phyloP scores from a whole-genome alignment of 2,329 filamentous ascomycete genomes.

The Stachybotrys chartarum region DNA sequence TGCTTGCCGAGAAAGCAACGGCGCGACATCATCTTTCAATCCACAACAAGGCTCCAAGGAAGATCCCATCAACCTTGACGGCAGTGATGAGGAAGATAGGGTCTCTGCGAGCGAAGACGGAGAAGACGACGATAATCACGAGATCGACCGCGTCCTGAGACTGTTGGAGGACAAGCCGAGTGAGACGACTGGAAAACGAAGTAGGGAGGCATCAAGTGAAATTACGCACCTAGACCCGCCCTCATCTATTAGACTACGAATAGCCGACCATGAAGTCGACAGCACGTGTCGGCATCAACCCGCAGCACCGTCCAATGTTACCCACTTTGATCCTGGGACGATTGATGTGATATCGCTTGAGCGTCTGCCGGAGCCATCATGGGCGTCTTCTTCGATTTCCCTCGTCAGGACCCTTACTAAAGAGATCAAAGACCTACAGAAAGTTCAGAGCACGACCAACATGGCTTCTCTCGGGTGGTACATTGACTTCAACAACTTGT shows the following conservation, averaged over 20 bases:
- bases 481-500: conserved; percentile 58
- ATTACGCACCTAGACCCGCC: background rate
- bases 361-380: conserved; percentile 40
- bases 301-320: conserved; percentile 7
- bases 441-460: conserved; percentile 53
- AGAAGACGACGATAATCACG: background rate
- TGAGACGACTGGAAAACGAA: conserved; percentile 1
- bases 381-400: conserved; percentile 21
- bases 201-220: background rate
- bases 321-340: conserved; percentile 56
- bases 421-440: conserved; percentile 58
- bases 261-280: background rate
- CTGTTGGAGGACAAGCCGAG: background rate
- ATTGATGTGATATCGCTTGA: conserved; percentile 57
- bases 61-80: too few relatives aligned
- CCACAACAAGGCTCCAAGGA: too few relatives aligned
- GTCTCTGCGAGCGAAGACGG: background rate
- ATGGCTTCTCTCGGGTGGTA: conserved; percentile 74
- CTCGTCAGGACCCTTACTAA: conserved; percentile 10
- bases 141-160: too few relatives aligned
- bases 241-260: conserved; percentile 7
- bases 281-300: too few relatives aligned
- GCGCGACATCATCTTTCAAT: too few relatives aligned
- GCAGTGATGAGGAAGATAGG: too few relatives aligned
- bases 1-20: too few relatives aligned